Conservation (phyloP, 2,329 filamentous ascomycete species). For the Trichoderma koningiopsis region DNA sequence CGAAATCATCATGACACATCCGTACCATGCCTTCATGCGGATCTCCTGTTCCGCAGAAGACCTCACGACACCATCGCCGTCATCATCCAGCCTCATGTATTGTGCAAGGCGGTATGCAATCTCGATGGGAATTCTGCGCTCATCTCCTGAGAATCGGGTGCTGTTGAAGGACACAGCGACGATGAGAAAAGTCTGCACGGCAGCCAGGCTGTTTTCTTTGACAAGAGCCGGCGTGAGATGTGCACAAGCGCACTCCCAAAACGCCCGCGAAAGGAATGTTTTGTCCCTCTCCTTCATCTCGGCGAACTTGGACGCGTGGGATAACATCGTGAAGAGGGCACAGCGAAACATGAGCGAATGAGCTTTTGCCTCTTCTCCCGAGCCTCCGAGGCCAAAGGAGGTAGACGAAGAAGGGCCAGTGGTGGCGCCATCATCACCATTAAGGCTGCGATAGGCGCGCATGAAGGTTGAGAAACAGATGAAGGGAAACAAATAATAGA, state of each 20-base stretch:
- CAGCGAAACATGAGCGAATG: constrained; percentile 45
- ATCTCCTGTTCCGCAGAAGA: constrained; percentile 41
- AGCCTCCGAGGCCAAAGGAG: constrained; percentile 39
- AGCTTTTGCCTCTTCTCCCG: constrained; percentile 33
- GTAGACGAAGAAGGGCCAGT: not conserved
- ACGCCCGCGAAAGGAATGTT: constrained; percentile 32
- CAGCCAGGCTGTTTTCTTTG: constrained; percentile 40
- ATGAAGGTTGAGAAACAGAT: constrained; percentile 47
- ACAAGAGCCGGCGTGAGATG: constrained; percentile 40
- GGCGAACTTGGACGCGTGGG: constrained; percentile 45
- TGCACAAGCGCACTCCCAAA: constrained; percentile 40
- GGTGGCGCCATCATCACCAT: constrained; percentile 31
- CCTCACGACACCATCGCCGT: constrained; percentile 25
- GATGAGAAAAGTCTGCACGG: constrained; percentile 46
- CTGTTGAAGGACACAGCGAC: constrained; percentile 44
- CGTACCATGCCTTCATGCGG: constrained; percentile 43
- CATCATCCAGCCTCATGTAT: constrained; percentile 45
- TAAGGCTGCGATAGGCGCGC: constrained; percentile 43
- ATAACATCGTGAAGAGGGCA: constrained; percentile 47
- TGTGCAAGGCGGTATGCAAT: constrained; percentile 46
- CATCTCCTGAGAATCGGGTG: constrained; percentile 42
- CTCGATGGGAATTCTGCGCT: constrained; percentile 48
- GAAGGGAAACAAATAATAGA: constrained; percentile 49
- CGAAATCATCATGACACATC: constrained; percentile 44
- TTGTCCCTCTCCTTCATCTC: constrained; percentile 34